Base-by-base conservation (phyloP, 345 rosid species). In the Capsella bursapastoris region DNA sequence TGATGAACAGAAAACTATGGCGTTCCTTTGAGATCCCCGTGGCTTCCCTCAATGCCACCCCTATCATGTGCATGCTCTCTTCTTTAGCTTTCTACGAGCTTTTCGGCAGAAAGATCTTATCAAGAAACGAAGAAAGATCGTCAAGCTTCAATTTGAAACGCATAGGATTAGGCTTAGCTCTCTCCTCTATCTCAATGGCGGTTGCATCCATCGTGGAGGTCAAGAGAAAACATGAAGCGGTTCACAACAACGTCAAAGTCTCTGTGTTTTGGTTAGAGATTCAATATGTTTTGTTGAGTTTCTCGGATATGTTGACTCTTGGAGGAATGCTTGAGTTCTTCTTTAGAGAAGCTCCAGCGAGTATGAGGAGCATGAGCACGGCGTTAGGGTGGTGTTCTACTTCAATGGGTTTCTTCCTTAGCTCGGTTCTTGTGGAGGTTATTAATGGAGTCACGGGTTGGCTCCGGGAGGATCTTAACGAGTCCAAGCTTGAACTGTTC, bases 301-400 rank as follows among this genome's bases (percentile, higher is more conserved):
- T 83, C 43, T 82, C 91, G 0, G 91, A 87, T 61, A 70, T 89
- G 85, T 66, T 87, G 11, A 83, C 94, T 2, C 78, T 87, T 1
- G 86, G 82, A 2, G 94, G 94, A 49, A 84, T 87, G 89, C 83
- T 89, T 0, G 90, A 84, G 81, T 89, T 89, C 47, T 89, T 89
- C 78, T 85, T 84, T 77, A 83, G 79, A 1, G 86, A 82, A 65
- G 82, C 91, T 5, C 90, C 86, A 0, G 64, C 68, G 11, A 81
- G 75, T 44, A 83, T 89, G 87, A 82, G 82, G 74, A 83, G 87
- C 55, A 78, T 74, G 18, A 61, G 81, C 55, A 89, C 87, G 0
- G 82, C 91, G 15, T 71, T 89, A 62, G 81, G 87, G 2, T 83
- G 94, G 90, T 71, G 84, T 77, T 87, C 91, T 7, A 84, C 80